Base-by-base conservation (phyloP, 2,329 filamentous ascomycete genomes). In the Didymosphaeria variabile region DNA sequence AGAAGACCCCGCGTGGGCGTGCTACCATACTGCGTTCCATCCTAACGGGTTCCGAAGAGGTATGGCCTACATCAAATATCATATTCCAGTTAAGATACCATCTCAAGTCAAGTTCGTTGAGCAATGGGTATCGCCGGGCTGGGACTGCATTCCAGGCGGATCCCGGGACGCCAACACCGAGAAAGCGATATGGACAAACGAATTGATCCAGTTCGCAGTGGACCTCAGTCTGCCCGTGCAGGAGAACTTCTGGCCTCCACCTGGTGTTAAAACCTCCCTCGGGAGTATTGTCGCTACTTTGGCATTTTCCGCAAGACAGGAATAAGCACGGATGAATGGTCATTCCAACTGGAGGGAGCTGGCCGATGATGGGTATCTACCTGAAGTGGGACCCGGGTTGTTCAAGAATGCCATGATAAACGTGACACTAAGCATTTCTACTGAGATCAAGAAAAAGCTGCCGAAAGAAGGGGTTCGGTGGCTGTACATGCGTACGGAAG, bases 151-250 rank as follows among this genome's bases (percentile, higher is more conserved):
- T 13, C 55, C 55, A 31, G 5, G 4, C 3, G 55, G 55, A 2
- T 58, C 55, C 12, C 17, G 12, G 17, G 47, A 58, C 17, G 26
- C n/a, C 29, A 17, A 6, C 6, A 34, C 12, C 32, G 12, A 34
- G 32, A 19, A 51, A 44, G 32, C 55, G 10, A 7, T 15, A 29
- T 58, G 55, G 55, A 59, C 49, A 17, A 59, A 59, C 57, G 57
- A 55, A 17, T 13, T 59, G n/a, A n/a, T 38, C 10, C 38, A 55
- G 10, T 59, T 54, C n/a, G 49, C 36, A 5, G 36, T 40, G 3
- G 57, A 59, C 26, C 21, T 38, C 15, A 47, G 12, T 46, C 21
- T 59, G 5, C 57, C 57, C 10, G 31, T 59, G 34, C 40, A 36
- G 21, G 57, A 46, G 15, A 59, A 59, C 42, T 55, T 47, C 29